Percentiles rank a stretch among this genome's conserved stretches.
Evolutionary conservation across 805 yeast species (phyloP).

Genomic region (Ogataea haglerorum): DNA sequence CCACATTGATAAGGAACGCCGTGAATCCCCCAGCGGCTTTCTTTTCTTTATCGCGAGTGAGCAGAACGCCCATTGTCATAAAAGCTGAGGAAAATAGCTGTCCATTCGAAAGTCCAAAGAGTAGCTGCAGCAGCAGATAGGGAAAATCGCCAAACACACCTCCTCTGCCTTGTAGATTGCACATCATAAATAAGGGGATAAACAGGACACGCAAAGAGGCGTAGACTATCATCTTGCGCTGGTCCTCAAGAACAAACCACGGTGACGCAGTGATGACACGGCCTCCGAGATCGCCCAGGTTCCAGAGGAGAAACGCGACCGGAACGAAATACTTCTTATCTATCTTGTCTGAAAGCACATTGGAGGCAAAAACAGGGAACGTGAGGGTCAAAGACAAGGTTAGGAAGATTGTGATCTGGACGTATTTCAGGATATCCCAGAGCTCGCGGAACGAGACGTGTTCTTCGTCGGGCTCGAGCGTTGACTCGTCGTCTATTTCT

Average conservation of each 20-base stretch:
- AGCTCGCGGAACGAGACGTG: conserved; percentile 59
- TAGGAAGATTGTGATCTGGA: conserved; percentile 67
- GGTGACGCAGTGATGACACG: conserved; percentile 60
- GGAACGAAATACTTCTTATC: conserved; percentile 58
- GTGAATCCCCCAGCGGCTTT: conserved; percentile 96
- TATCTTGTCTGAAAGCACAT: conserved; percentile 44
- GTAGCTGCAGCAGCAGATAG: conserved; percentile 67
- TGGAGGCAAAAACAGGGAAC: conserved; percentile 89
- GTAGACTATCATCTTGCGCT: conserved; percentile 46
- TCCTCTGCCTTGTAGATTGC: conserved; percentile 50
- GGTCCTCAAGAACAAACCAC: conserved; percentile 40
- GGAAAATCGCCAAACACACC: conserved; percentile 54
- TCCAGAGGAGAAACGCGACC: conserved; percentile 80
- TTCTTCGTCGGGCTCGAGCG: conserved; percentile 11
- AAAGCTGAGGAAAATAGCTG: conserved; percentile 77
- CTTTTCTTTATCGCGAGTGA: conserved; percentile 52
- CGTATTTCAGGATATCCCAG: conserved; percentile 58
- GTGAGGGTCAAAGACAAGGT: conserved; percentile 71
- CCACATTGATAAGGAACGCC: conserved; percentile 71
- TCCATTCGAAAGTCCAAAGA: conserved; percentile 87
- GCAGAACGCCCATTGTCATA: conserved; percentile 29
- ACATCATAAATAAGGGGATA: conserved; percentile 69
- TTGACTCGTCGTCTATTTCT: conserved; percentile 2
- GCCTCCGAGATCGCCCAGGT: conserved; percentile 81
- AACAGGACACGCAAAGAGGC: conserved; percentile 54